Conservation (phyloP, 2,329 filamentous ascomycete genomes). For the Aspergillus intermedius region DNA sequence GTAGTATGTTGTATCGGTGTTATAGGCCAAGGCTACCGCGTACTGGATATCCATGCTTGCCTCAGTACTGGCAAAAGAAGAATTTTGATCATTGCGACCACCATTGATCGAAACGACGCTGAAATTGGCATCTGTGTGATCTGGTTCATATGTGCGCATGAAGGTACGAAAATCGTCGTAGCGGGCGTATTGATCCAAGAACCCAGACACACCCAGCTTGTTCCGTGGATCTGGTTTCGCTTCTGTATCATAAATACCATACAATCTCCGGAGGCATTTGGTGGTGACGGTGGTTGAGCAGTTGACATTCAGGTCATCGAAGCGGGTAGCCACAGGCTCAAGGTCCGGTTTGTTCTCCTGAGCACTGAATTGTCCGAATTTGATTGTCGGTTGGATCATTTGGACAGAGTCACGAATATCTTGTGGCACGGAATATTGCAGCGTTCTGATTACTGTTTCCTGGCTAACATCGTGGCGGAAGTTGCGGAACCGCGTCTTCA, state of each 20-base stretch:
- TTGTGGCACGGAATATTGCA: conserved; percentile 57
- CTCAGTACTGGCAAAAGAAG: conserved; percentile 44
- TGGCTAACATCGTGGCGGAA: conserved; percentile 45
- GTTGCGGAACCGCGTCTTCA: conserved; percentile 53
- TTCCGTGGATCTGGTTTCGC: conserved; percentile 30
- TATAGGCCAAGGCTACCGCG: conserved; percentile 49
- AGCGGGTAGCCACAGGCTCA: conserved; percentile 6
- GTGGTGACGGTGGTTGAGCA: conserved; percentile 43
- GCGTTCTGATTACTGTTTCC: conserved; percentile 46
- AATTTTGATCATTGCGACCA: conserved; percentile 46
- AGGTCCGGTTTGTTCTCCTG: conserved; percentile 33
- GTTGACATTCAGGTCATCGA: conserved; percentile 18
- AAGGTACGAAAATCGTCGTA: conserved; percentile 53
- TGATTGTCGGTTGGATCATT: conserved; percentile 60
- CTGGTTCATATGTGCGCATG: conserved; percentile 48
- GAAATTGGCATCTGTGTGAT: conserved; percentile 49
- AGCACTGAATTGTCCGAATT: conserved; percentile 49
- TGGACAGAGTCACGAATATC: conserved; percentile 50
- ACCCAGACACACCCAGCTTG: conserved; percentile 43
- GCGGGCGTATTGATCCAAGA: conserved; percentile 47
- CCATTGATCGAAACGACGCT: conserved; percentile 52
- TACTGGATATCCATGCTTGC: conserved; percentile 61
- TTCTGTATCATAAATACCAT: conserved; percentile 34
- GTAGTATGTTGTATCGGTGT: conserved; percentile 52
- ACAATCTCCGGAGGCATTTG: conserved; percentile 44